Evolutionary conservation across 2,329 filamentous ascomycete genomes (phyloP).

Genomic region (Lachnellula suecica): DNA sequence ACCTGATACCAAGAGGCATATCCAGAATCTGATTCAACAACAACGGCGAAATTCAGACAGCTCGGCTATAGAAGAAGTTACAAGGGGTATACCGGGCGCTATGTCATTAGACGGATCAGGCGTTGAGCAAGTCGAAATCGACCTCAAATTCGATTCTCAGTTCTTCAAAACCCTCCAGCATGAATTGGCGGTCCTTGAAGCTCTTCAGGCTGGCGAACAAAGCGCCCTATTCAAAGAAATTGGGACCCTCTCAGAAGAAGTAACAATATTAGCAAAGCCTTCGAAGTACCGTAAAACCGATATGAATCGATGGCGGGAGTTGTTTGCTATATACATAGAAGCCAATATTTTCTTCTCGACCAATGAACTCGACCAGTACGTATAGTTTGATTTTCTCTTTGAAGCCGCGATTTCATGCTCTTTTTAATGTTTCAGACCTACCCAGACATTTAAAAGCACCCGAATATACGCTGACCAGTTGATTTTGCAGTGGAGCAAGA

Average conservation of each 20-base stretch:
- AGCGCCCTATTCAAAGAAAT: conserved; percentile 63
- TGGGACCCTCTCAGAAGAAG: conserved; percentile 58
- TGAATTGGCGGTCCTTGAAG: conserved; percentile 69
- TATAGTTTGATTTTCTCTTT: no score
- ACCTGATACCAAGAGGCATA: conserved; percentile 54
- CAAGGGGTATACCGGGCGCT: neutral
- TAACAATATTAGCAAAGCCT: conserved; percentile 61
- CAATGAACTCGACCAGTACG: conserved; percentile 67
- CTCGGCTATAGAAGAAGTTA: neutral
- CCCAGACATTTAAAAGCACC: no score
- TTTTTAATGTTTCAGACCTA: no score
- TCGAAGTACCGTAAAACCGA: conserved; percentile 62
- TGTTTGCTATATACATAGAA: conserved; percentile 81
- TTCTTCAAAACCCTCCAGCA: conserved; percentile 77
- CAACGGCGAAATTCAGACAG: conserved; percentile 13
- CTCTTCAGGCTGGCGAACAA: conserved; percentile 62
- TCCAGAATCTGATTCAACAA: conserved; percentile 52
- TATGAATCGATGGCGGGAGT: conserved; percentile 72
- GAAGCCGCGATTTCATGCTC: no score
- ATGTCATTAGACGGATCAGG: neutral
- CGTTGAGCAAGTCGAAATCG: conserved; percentile 63
- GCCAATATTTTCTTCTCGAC: conserved; percentile 81
- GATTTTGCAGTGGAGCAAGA: no score
- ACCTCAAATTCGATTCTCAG: conserved; percentile 72
- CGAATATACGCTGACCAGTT: no score